These are phyloP conservation scores for Cercospora canescens DNA, from an alignment of 2,329 filamentous ascomycete species.

Conservation along the genomic window DNA sequence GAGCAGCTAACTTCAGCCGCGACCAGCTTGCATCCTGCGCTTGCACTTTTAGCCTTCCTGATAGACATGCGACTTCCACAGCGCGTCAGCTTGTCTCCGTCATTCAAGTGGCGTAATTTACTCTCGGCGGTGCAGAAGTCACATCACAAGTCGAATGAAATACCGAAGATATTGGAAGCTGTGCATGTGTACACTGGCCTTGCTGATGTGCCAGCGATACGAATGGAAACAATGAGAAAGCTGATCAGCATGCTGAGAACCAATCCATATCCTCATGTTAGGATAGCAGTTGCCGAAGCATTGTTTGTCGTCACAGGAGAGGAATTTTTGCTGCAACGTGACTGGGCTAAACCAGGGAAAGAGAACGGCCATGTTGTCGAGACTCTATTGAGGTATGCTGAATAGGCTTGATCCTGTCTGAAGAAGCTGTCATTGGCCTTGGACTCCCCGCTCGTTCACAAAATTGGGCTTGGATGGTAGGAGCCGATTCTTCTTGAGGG, in stretches of 20 bases:
- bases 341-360: slow-evolving; percentile 26
- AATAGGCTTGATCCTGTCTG: not conserved
- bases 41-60: slow-evolving; percentile 77
- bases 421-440: not conserved
- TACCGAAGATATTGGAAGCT: slow-evolving; percentile 78
- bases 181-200: slow-evolving; percentile 77
- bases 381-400: slow-evolving; percentile 1
- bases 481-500: too few relatives aligned
- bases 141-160: slow-evolving; percentile 79
- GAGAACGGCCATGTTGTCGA: slow-evolving; percentile 16
- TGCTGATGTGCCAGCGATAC: slow-evolving; percentile 52
- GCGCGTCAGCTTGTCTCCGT: slow-evolving; percentile 30
- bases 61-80: slow-evolving; percentile 48
- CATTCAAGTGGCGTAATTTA: slow-evolving; percentile 65
- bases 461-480: too few relatives aligned
- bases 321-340: slow-evolving; percentile 27
- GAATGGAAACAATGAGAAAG: slow-evolving; percentile 63
- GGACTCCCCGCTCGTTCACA: too few relatives aligned
- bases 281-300: slow-evolving; percentile 46
- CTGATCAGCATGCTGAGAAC: slow-evolving; percentile 67
- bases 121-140: slow-evolving; percentile 73
- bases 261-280: slow-evolving; percentile 79
- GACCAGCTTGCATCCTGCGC: slow-evolving; percentile 52
- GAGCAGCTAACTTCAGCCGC: slow-evolving; percentile 14
- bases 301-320: slow-evolving; percentile 41